Base-by-base conservation (phyloP, 192 early-diverging fungal genomes). In the Podila horticola region DNA sequence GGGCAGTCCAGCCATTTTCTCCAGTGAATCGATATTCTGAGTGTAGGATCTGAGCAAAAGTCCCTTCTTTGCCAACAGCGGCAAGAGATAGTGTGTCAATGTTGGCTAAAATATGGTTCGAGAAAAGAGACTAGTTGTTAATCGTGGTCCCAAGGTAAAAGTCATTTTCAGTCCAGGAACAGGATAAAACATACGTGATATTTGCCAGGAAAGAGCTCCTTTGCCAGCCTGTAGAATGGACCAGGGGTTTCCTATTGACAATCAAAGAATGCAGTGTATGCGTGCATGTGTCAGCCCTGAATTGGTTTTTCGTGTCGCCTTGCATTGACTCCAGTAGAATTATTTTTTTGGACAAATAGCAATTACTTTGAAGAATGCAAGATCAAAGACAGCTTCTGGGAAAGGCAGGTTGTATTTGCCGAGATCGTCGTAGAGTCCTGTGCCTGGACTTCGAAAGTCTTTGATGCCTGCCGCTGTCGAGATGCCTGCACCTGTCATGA, bases 11-110 rank as follows among this genome's bases (percentile, higher is more conserved):
- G 96, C 93, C 1, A 93, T 71, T 11, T 94, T 90, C 83, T 99
- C 98, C 20, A 99, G 83, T 12, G 93, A 96, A 85, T 99, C 98
- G 67, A 99, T 97, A 73, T 99, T 99, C 82, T 99, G 98, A n/a
- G 97, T 98, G 77, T 95, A 97, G 66, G 93, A 92, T 38, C 96
- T 85, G 33, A 92, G 85, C 17, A 99, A 87, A 22, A 94, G 20
- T 0, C 89, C 85, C 65, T 93, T 91, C 33, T 94, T 79, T 17
- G 86, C 88, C 31, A 99, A 72, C 38, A 97, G 86, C 20, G 86
- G 86, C 41, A 99, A 87, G 69, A 99, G 96, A 66, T 96, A 95
- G 71, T 99, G 97, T 5, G 90, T 91, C 60, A 88, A 82, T 0
- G 97, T 97, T 1, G 98, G 97, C 76, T 90, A 67, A 51, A 38